Base-by-base conservation (phyloP, 1,284 basidiomycete species). In the Sphagnurus paluster region DNA sequence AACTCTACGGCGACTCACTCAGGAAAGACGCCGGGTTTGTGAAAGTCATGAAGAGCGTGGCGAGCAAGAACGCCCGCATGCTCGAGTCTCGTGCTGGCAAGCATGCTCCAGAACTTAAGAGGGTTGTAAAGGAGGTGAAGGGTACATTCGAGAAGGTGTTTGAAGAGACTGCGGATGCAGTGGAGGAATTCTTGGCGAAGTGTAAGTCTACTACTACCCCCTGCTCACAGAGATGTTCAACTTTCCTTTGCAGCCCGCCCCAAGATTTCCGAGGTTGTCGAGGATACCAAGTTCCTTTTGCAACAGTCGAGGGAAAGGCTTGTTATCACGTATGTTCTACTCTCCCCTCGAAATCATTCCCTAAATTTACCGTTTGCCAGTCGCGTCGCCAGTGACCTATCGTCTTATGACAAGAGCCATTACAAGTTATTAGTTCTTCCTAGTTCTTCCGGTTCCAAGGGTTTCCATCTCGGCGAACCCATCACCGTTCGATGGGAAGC, bases 11-110 rank as follows among this genome's bases (percentile, higher is more conserved):
- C 11, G 84, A 94, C 58, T 86, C 90, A 4, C 73, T 99, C 14
- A 84, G 95, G 52, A 92, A 93, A 63, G 96, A 98, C 50, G 95
- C 94, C 5, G 97, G 96, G 26, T 87, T 98, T 54, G 93, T 95
- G 50, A 97, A 98, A 74, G 95, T 98, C 21, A 85, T 99, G 65
- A 94, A 94, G 70, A 87, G 79, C 45, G 91, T 94, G 6, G 93
- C 94, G 1, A 84, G 79, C 56, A 85, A 84, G 67, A 91, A 93
- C 53, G 87, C 81, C 1, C 77, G 79, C 38, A 75, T 87, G 4
- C 63, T 93, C 14, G 85, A 88, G 60, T 77, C 75, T 21, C 74
- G 79, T 34, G 80, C 84, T 14, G 80, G 81, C 14, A 75, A 76
- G 48, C 86, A 90, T 68, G 86, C 79, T 4, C 84, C 87, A 2